Evolutionary conservation across 1,139 yeast species (phyloP), one percentile per base, ranked within the genome.

Genomic region (Hyphopichia khmerensis): DNA sequence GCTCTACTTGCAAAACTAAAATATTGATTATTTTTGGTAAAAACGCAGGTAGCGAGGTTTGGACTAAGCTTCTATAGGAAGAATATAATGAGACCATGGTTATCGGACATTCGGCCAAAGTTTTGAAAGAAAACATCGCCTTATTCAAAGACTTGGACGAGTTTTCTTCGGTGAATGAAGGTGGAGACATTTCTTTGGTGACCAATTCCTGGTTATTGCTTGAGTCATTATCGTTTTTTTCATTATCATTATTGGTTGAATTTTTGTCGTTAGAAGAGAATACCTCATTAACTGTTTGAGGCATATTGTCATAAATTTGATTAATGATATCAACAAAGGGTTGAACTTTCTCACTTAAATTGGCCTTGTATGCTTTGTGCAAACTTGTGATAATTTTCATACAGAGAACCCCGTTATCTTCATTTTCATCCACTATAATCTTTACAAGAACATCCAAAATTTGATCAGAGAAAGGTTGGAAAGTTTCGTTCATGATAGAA

Each of bases 71-170:
- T 59, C 89, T 88, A 65, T 91, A 91, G 0, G 96, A 84, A 1
- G 96, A 87, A 55, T 88, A 89, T 42, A 95, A 72, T 7, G 96
- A 81, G 2, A 95, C 99, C 81, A 95, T 87, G 9, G 96, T 91
- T 34, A 95, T 91, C 6, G 99, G 99, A 59, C 98, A 91, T 62
- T 95, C 99, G 0, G 97, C 90, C 45, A 93, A 75, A 10, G 95
- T 89, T 59, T 90, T 91, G 72, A 93, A 93, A 1, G 98, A 90
- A 55, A 64, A 73, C 77, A 87, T 79, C 11, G 95, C 84, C 49
- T 76, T 77, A 42, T 71, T 62, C 31, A 79, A 72, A 2, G 69
- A 58, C 45, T 76, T 76, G 3, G 72, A 45, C 10, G 64, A 52
- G 5, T 62, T 52, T 7, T 74, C 79, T 42, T 71, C 77, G 15